Percentiles rank a stretch among this genome's conserved stretches.
These are phyloP conservation scores for Pseudogymnoascus sp. DNA, from an alignment of 2,329 filamentous ascomycete species.

Conservation along the genomic window DNA sequence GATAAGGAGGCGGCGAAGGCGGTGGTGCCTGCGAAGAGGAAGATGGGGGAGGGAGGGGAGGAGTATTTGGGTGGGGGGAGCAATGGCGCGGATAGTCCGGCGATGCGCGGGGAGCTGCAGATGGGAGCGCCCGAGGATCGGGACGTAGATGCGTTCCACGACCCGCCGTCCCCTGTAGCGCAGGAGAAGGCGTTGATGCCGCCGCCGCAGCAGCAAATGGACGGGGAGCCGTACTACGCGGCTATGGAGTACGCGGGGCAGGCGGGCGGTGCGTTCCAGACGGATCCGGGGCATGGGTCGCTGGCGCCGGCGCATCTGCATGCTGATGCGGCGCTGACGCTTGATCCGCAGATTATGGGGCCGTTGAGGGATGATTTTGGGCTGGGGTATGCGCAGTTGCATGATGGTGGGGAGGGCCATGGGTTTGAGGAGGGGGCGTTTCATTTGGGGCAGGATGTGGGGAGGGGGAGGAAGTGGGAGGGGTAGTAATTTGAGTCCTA, in stretches of 20 bases:
- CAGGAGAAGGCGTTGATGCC: neutral
- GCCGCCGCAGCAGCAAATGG: neutral
- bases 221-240: neutral
- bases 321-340: neutral
- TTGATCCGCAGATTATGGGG: neutral
- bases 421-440: neutral
- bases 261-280: neutral
- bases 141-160: neutral
- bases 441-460: neutral
- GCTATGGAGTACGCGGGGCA: neutral
- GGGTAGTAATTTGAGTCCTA: neutral
- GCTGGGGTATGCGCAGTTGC: neutral
- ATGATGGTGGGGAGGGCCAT: neutral
- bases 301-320: neutral
- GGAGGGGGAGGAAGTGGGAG: neutral
- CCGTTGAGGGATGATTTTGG: neutral
- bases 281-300: neutral
- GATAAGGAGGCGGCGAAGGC: slow-evolving; percentile 63
- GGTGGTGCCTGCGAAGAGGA: slow-evolving; percentile 21
- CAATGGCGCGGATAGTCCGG: neutral
- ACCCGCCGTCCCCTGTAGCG: neutral
- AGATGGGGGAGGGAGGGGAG: neutral
- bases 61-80: neutral
- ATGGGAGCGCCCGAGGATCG: neutral
- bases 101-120: neutral